Conservation (phyloP, 768 basidiomycete genomes). For the Rhodocollybia butyracea region DNA sequence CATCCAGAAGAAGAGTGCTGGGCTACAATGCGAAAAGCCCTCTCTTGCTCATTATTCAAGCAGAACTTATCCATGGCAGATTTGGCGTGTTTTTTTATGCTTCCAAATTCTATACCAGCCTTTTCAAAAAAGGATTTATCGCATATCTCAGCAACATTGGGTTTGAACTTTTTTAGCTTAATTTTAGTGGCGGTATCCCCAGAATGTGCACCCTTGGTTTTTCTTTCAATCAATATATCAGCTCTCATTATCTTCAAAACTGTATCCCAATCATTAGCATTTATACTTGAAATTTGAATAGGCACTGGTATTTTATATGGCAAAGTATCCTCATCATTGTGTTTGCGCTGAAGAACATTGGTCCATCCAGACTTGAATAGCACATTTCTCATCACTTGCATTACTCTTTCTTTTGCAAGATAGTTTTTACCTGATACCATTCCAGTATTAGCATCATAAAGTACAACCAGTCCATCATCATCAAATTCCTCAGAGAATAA, state of each 20-base stretch:
- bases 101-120: not conserved
- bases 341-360: not conserved
- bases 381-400: conserved; percentile 3
- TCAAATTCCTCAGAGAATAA: conserved; percentile 3
- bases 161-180: not conserved
- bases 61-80: conserved; percentile 11
- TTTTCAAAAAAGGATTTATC: conserved; percentile 24
- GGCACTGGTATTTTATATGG: not conserved
- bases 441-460: not conserved
- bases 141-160: conserved; percentile 16
- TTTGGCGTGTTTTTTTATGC: conserved; percentile 1
- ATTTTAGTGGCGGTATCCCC: not conserved
- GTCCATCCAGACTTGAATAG: not conserved
- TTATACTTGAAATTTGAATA: not conserved
- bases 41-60: conserved; percentile 26
- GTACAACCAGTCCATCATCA: not conserved
- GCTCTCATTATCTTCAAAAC: not conserved
- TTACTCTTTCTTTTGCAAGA: not conserved
- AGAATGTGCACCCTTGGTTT: not conserved
- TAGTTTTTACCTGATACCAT: not conserved
- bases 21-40: conserved; percentile 27
- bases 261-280: not conserved
- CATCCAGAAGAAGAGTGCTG: conserved; percentile 17
- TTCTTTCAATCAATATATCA: not conserved
- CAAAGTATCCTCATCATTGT: not conserved